A percentile compares a stretch with the other conserved stretches of the same genome.
phyloP scores from a whole-genome alignment of 1,284 basidiomycete species.

The Heterobasidion parviporum region DNA sequence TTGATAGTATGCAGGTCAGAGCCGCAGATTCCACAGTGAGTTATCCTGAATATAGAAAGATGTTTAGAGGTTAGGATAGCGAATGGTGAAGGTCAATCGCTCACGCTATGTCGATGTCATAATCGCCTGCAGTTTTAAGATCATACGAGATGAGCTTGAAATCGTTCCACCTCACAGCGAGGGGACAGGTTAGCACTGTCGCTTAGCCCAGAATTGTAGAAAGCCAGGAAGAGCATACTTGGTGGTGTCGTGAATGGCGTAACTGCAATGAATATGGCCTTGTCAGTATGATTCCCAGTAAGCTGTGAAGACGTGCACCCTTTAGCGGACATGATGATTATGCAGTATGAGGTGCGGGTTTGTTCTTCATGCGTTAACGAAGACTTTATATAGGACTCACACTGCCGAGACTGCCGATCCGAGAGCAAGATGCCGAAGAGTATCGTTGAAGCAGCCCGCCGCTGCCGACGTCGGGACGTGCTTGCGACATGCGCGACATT shows the following conservation, averaged over 20 bases:
- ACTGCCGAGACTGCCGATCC: too few relatives aligned
- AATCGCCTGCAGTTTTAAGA: constrained; percentile 23
- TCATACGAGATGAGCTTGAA: constrained; percentile 30
- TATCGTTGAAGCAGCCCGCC: too few relatives aligned
- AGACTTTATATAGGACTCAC: neutral
- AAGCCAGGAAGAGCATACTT: neutral
- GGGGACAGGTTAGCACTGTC: neutral
- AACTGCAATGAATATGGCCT: neutral
- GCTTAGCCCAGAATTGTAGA: neutral
- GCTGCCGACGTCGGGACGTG: too few relatives aligned
- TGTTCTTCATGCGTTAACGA: neutral
- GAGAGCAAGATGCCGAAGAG: too few relatives aligned
- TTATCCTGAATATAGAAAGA: constrained; percentile 13
- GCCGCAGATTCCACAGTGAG: constrained; percentile 35
- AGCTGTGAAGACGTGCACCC: neutral
- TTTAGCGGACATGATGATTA: neutral
- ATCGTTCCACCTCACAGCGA: constrained; percentile 23
- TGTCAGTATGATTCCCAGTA: too few relatives aligned
- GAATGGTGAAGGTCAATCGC: neutral
- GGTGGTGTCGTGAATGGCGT: neutral
- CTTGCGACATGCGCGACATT: too few relatives aligned
- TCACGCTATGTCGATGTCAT: constrained; percentile 26
- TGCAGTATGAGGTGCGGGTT: neutral
- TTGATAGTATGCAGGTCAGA: constrained; percentile 47
- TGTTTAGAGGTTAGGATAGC: too few relatives aligned